phyloP scores from a whole-genome alignment of 352 stramenopile species.

The Globisporangium megalacanthum region DNA sequence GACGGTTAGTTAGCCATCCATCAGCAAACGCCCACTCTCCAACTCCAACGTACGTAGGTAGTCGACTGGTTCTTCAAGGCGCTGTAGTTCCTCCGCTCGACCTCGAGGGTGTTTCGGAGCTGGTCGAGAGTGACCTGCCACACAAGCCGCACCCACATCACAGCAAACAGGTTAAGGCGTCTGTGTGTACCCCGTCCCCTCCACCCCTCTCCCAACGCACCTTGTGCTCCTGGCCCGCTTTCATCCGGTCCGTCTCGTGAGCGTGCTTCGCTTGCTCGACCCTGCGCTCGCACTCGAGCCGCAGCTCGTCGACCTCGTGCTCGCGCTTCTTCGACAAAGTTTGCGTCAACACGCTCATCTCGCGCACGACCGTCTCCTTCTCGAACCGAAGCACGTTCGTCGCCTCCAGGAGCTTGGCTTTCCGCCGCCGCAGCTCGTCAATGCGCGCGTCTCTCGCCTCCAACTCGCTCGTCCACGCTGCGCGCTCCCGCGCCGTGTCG shows the following conservation, averaged over 20 bases:
- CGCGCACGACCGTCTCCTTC: conserved; percentile 55
- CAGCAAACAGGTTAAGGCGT: background rate
- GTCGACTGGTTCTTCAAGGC: conserved; percentile 35
- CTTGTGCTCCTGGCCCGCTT: conserved; percentile 49
- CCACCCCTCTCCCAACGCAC: conserved; percentile 11
- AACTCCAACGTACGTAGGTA: conserved; percentile 18
- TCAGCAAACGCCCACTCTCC: background rate
- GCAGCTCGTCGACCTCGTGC: conserved; percentile 43
- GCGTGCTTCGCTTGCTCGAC: conserved; percentile 54
- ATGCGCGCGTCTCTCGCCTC: conserved; percentile 21
- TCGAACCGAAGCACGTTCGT: conserved; percentile 61
- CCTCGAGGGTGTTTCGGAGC: conserved; percentile 29
- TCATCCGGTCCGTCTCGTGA: conserved; percentile 38
- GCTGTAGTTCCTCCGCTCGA: conserved; percentile 26
- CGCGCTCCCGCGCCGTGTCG: conserved; percentile 16
- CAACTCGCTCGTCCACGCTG: conserved; percentile 21
- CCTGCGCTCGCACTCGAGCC: conserved; percentile 41
- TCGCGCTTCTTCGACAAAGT: conserved; percentile 48
- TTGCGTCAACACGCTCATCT: conserved; percentile 51
- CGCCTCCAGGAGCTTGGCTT: conserved; percentile 35
- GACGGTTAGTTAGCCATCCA: conserved; percentile 22
- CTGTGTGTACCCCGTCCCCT: background rate
- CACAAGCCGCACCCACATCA: background rate
- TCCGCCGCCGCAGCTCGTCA: conserved; percentile 20
- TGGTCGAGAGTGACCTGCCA: conserved; percentile 30